Percentiles rank a stretch among this genome's conserved stretches.
Evolutionary conservation across 2,329 filamentous ascomycete genomes (phyloP).

Genomic region (Fusarium ramigenum): DNA sequence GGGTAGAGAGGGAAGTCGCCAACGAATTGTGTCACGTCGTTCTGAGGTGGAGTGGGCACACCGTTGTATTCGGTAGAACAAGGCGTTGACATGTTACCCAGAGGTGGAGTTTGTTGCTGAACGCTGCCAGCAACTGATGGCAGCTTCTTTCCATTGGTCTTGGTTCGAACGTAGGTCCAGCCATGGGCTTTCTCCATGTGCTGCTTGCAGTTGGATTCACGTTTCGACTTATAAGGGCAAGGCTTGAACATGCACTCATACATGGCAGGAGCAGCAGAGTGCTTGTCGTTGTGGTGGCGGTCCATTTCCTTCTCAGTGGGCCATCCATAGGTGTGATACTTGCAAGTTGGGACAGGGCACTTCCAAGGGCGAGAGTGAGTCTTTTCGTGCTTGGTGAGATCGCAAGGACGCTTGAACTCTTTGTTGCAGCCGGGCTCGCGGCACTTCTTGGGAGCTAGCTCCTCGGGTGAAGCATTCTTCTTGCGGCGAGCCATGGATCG

Average conservation of each 20-base stretch:
- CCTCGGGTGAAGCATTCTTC: slow-evolving; percentile 88
- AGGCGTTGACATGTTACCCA: slow-evolving; percentile 71
- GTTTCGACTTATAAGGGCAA: slow-evolving; percentile 94
- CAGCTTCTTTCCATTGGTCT: slow-evolving; percentile 82
- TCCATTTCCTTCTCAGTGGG: slow-evolving; percentile 98
- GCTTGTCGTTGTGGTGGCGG: slow-evolving; percentile 95
- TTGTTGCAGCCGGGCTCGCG: slow-evolving; percentile 81
- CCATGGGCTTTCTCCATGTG: slow-evolving; percentile 98
- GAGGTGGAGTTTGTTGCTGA: slow-evolving; percentile 64
- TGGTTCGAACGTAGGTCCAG: slow-evolving; percentile 90
- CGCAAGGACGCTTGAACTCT: slow-evolving; percentile 95
- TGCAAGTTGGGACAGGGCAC: slow-evolving; percentile 83
- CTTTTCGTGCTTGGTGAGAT: slow-evolving; percentile 98
- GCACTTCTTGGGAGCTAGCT: slow-evolving; percentile 83
- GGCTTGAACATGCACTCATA: slow-evolving; percentile 84
- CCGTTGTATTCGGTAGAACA: slow-evolving; percentile 62
- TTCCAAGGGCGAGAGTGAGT: slow-evolving; percentile 98
- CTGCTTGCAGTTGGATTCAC: slow-evolving; percentile 96
- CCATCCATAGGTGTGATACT: slow-evolving; percentile 90
- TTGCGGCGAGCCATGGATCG: slow-evolving; percentile 96
- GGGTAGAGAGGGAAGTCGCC: slow-evolving; percentile 62
- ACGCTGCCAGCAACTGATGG: slow-evolving; percentile 57
- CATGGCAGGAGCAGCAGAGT: slow-evolving; percentile 80
- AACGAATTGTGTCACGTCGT: slow-evolving; percentile 49
- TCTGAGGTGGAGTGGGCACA: slow-evolving; percentile 67